Conservation (phyloP, 2,329 filamentous ascomycete genomes). For the Endoconidiophora polonica region DNA sequence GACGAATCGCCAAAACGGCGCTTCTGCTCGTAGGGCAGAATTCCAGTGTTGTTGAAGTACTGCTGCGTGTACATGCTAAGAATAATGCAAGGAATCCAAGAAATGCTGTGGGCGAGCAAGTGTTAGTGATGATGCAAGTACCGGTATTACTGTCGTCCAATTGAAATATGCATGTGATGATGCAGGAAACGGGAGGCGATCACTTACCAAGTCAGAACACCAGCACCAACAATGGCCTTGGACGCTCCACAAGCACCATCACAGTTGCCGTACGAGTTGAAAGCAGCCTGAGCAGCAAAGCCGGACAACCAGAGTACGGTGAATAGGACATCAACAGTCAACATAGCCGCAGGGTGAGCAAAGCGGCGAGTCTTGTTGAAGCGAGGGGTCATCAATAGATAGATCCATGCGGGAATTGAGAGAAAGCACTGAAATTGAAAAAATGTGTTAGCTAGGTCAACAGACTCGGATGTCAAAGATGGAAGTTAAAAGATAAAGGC, state of each 20-base stretch:
- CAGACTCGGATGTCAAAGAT: background rate
- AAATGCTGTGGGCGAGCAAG: constrained; percentile 28
- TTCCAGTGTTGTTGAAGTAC: constrained; percentile 45
- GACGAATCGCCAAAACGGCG: constrained; percentile 23
- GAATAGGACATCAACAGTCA: constrained; percentile 39
- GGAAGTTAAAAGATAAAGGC: background rate
- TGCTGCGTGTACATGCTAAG: constrained; percentile 43
- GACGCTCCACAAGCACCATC: constrained; percentile 40
- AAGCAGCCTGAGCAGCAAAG: constrained; percentile 48
- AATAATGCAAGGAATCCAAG: constrained; percentile 35
- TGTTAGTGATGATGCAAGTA: background rate
- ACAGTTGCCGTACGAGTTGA: constrained; percentile 40
- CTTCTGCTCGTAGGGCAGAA: constrained; percentile 40
- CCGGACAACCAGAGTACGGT: constrained; percentile 48
- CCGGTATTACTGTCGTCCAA: background rate
- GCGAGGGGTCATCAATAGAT: constrained; percentile 46
- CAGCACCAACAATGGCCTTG: constrained; percentile 45
- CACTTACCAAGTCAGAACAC: constrained; percentile 45
- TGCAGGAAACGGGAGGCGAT: background rate
- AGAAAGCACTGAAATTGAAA: constrained; percentile 39
- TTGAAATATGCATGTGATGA: background rate
- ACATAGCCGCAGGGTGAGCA: constrained; percentile 45
- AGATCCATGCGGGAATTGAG: constrained; percentile 46
- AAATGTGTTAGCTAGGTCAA: background rate
- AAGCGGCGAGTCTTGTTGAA: constrained; percentile 44